Percentiles rank a stretch among this genome's conserved stretches.
Evolutionary conservation across 1,139 yeast species (phyloP).

Genomic region (Nakaseomyces glabratus): DNA sequence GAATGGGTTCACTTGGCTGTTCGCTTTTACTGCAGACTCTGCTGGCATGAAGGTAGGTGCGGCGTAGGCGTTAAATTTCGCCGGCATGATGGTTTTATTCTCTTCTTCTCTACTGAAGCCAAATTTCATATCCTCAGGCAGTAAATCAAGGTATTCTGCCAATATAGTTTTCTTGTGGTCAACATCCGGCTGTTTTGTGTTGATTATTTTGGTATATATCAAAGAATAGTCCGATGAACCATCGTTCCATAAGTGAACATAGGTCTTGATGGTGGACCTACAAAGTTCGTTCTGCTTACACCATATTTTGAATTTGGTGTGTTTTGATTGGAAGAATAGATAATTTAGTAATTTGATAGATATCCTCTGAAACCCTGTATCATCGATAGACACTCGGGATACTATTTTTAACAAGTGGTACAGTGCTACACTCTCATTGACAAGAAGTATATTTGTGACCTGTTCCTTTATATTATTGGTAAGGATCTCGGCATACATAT

Average conservation of each 20-base stretch:
- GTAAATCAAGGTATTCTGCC: slow-evolving; percentile 12
- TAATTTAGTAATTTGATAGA: slow-evolving; percentile 31
- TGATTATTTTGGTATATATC: slow-evolving; percentile 19
- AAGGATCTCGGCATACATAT: not conserved
- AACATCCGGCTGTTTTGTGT: slow-evolving; percentile 17
- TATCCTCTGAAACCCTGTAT: slow-evolving; percentile 28
- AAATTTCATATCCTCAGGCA: slow-evolving; percentile 10
- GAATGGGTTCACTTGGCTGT: not conserved
- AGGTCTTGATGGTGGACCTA: slow-evolving; percentile 22
- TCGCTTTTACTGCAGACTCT: not conserved
- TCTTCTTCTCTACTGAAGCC: not conserved
- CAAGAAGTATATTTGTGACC: slow-evolving; percentile 1
- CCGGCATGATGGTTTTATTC: no score
- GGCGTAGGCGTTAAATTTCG: no score
- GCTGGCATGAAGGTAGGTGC: not conserved
- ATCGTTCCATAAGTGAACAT: slow-evolving; percentile 32
- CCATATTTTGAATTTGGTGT: slow-evolving; percentile 10
- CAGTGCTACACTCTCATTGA: slow-evolving; percentile 35
- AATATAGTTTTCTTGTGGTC: slow-evolving; percentile 8
- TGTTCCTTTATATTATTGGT: not conserved
- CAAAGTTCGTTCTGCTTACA: slow-evolving; percentile 25
- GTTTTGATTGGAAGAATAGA: slow-evolving; percentile 25
- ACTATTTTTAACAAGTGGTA: slow-evolving; percentile 33
- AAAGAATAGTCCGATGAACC: slow-evolving; percentile 21
- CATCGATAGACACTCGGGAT: slow-evolving; percentile 25